phyloP scores from a whole-genome alignment of 1,284 basidiomycete genomes.

The Leccinum holopus region DNA sequence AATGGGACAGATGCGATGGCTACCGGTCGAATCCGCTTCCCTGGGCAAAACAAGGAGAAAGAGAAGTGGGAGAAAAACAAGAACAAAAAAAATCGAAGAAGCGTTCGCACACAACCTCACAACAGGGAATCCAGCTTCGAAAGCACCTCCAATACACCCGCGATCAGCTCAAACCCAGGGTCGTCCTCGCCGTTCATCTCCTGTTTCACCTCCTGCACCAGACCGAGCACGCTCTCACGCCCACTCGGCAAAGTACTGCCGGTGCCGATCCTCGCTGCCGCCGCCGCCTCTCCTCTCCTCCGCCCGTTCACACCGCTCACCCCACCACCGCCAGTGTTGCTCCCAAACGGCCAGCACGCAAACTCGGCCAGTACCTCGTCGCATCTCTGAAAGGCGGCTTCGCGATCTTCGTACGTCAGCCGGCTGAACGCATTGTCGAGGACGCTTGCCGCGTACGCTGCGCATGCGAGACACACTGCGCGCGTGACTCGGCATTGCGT shows the following conservation, averaged over 20 bases:
- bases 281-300: constrained; percentile 37
- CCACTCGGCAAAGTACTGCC: too few species aligned
- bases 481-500: constrained; percentile 77
- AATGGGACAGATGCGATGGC: not conserved
- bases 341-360: constrained; percentile 85
- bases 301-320: constrained; percentile 24
- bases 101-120: constrained; percentile 29
- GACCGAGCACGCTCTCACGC: constrained; percentile 33
- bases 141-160: constrained; percentile 88
- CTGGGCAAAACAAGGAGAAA: not conserved
- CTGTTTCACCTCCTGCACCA: constrained; percentile 76
- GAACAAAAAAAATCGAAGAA: not conserved
- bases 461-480: constrained; percentile 83
- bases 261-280: constrained; percentile 28
- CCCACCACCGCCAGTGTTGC: constrained; percentile 31
- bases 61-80: not conserved
- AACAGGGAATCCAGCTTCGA: constrained; percentile 83
- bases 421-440: constrained; percentile 89
- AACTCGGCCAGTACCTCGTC: constrained; percentile 48
- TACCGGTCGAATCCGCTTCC: not conserved
- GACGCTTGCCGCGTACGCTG: constrained; percentile 92
- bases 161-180: constrained; percentile 83
- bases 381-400: constrained; percentile 86
- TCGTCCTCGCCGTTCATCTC: constrained; percentile 75
- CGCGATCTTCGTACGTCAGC: constrained; percentile 55